These are phyloP conservation scores for Tetratostichococcus sp. DNA, from an alignment of 139 green algal genomes.

Conservation along the genomic window DNA sequence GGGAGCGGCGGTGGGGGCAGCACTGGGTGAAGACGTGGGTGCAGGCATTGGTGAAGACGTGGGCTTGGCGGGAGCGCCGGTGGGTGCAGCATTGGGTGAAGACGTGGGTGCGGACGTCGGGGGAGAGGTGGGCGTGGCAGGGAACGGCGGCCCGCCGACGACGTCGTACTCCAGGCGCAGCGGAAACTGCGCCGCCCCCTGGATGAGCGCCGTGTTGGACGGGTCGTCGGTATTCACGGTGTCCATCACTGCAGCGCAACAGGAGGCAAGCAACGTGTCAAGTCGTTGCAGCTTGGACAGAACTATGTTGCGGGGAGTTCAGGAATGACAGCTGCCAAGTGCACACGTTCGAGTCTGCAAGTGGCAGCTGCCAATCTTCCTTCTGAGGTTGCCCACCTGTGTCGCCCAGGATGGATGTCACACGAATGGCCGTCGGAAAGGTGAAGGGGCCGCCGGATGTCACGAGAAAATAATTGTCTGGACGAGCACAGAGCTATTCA, in stretches of 20 bases:
- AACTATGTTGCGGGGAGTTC: no score
- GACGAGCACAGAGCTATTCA: neutral
- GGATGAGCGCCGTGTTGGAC: neutral
- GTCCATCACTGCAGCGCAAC: neutral
- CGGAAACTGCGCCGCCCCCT: neutral
- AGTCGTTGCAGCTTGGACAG: no score
- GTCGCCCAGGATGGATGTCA: neutral
- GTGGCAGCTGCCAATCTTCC: no score
- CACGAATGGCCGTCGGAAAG: neutral
- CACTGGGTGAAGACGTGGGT: no score
- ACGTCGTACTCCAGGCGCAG: neutral
- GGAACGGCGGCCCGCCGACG: no score
- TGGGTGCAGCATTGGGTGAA: no score
- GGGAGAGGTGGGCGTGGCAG: no score
- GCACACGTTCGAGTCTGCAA: no score
- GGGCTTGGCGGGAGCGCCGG: no score
- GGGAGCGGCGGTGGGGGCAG: no score
- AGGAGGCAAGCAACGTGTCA: no score
- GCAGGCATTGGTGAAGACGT: neutral
- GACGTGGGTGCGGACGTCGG: neutral
- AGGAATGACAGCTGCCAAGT: no score
- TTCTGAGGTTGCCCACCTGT: neutral
- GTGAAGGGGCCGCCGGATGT: neutral
- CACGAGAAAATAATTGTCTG: neutral
- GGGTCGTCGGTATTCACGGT: neutral